Evolutionary conservation across 345 rosid species (phyloP).

Genomic region (Cardamine chenopodiifolia): DNA sequence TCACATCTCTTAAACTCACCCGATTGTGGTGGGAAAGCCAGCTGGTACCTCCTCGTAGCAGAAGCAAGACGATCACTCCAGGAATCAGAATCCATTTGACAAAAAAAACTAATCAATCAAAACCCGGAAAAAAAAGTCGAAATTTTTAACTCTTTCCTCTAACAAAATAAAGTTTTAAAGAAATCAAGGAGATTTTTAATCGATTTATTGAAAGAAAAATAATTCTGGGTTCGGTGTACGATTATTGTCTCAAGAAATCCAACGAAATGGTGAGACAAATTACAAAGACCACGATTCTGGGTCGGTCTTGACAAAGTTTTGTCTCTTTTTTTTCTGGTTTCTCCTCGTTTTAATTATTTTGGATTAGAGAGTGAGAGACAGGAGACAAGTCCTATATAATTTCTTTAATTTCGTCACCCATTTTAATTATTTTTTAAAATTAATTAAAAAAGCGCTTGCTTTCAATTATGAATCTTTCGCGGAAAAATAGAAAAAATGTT

Average conservation of each 20-base stretch:
- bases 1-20: conserved; percentile 52
- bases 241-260: conserved; percentile 19
- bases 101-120: conserved; percentile 4
- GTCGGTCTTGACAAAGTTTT: conserved; percentile 20
- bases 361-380: conserved; percentile 39
- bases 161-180: background rate
- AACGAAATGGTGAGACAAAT: conserved; percentile 22
- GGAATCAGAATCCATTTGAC: conserved; percentile 85
- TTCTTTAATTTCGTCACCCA: background rate
- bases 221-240: background rate
- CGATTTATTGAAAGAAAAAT: background rate
- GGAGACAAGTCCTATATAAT: conserved; percentile 11
- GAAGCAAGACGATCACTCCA: conserved; percentile 83
- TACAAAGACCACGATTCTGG: conserved; percentile 30
- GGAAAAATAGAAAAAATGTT: background rate
- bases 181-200: conserved; percentile 3
- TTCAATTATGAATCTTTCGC: conserved; percentile 8
- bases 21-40: conserved; percentile 79
- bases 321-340: background rate
- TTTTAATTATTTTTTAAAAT: background rate
- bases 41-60: conserved; percentile 74
- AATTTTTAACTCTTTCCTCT: background rate
- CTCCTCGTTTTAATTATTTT: conserved; percentile 24
- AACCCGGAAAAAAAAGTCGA: conserved; percentile 7
- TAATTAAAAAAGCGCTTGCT: background rate